Base-by-base conservation (phyloP, 2,329 filamentous ascomycete species). In the Xylaria sp. region DNA sequence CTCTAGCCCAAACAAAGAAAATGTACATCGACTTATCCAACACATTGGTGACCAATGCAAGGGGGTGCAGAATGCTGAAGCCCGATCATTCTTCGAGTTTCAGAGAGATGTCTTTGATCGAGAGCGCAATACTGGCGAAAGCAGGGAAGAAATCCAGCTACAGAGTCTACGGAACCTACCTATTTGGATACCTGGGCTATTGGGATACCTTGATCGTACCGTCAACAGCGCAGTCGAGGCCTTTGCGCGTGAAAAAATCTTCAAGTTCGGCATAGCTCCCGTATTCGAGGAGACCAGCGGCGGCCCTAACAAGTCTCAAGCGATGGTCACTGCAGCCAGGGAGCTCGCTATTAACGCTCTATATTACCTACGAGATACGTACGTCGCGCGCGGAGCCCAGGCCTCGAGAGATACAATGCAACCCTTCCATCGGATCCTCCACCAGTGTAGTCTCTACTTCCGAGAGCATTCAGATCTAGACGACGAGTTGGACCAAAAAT, bases 131-230 rank as follows among this genome's bases (percentile, higher is more conserved):
- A 72, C 73, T 15, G 75, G 77, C 1, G 71, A 74, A 29, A 74
- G 69, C 17, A 72, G 74, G 25, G 70, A 69, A 63, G 70, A 31
- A 27, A 77, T 79, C 36, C 69, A 75, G 20, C 44, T 80, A 57
- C 72, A 75, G 20, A 71, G 74, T 20, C 69, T 80, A 13, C 71
- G 73, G 15, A 74, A 75, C 50, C 50, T 84, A 27, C 80, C 83
- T 0, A 70, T 76, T n/a, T 89, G 86, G 86, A 82, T 78, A 4
- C 86, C 87, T 1, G 78, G 79, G 27, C 74, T 88, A 27, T 76
- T 89, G 36, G 81, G 79, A 7, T 84, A 82, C 69, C 79, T 79
- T 27, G 84, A 87, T 55, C 66, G 75, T 5, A 70, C 74, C 2
- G 80, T 86, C 17, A 80, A 82, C 56, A 69, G 67, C 6, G 78